phyloP scores from a whole-genome alignment of 176 grass and related monocot genomes.

The Phoenix roebelenii region DNA sequence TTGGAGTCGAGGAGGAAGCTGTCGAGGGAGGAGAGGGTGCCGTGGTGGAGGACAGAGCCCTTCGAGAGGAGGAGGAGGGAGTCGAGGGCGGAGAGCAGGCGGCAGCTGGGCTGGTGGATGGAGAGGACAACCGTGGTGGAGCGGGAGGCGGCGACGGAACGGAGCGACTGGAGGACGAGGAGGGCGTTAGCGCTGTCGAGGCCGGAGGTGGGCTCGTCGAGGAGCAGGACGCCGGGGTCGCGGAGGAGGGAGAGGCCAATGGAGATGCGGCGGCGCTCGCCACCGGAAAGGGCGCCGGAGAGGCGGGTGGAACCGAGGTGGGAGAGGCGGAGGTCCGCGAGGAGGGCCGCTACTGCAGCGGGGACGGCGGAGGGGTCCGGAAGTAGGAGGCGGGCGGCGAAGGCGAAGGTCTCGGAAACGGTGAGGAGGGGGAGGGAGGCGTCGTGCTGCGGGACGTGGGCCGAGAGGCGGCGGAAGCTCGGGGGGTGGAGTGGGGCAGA shows the following conservation, averaged over 20 bases:
- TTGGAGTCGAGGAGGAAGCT: conserved; percentile 44
- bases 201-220: conserved; percentile 87
- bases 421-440: conserved; percentile 66
- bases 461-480: conserved; percentile 61
- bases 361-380: neutral
- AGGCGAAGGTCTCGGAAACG: conserved; percentile 74
- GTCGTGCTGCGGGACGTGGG: conserved; percentile 72
- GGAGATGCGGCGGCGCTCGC: conserved; percentile 79
- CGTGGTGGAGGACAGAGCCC: conserved; percentile 73
- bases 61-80: conserved; percentile 82
- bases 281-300: conserved; percentile 57
- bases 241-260: conserved; percentile 75
- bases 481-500: conserved; percentile 38
- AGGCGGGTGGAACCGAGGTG: conserved; percentile 60
- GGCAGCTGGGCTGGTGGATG: conserved; percentile 89
- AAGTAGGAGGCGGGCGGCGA: conserved; percentile 63
- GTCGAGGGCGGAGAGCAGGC: conserved; percentile 73
- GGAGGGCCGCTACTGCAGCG: conserved; percentile 26
- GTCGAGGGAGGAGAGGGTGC: conserved; percentile 64
- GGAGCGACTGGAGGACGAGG: conserved; percentile 62
- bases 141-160: conserved; percentile 36
- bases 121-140: conserved; percentile 66
- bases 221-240: conserved; percentile 59
- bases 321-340: conserved; percentile 51
- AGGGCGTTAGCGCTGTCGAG: conserved; percentile 79